These are phyloP conservation scores for Backusella westeae DNA, from an alignment of 192 early-diverging fungal genomes.

Conservation along the genomic window DNA sequence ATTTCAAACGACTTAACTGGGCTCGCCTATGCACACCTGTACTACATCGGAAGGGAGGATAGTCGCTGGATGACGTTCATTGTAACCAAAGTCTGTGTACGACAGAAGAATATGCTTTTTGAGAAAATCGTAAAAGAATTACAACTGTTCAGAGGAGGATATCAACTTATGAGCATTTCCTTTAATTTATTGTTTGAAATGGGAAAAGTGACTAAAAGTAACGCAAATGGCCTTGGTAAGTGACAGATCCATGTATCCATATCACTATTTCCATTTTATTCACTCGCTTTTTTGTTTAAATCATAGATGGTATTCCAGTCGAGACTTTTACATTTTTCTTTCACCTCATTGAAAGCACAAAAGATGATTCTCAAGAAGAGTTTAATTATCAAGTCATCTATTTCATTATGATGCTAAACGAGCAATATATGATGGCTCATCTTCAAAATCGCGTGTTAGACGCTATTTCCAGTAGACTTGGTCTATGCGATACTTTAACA, in stretches of 20 bases:
- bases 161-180: background rate
- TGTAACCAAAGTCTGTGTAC: background rate
- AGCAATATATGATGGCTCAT: background rate
- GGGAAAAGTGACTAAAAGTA: background rate
- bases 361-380: background rate
- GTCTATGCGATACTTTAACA: conserved; percentile 56
- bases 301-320: background rate
- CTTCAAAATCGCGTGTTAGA: background rate
- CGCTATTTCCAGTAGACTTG: background rate
- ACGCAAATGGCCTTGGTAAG: background rate
- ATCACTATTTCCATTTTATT: background rate
- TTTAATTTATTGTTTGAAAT: conserved; percentile 4
- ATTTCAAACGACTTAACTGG: background rate
- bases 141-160: background rate
- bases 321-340: background rate
- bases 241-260: background rate
- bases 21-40: background rate
- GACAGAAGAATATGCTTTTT: background rate
- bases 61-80: conserved; percentile 12
- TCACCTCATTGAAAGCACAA: background rate
- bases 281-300: background rate
- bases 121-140: background rate
- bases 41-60: background rate
- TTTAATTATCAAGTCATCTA: background rate
- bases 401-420: background rate